These are phyloP conservation scores for Prunus armeniaca DNA, from an alignment of 306 rosid genomes.

Conservation along the genomic window DNA sequence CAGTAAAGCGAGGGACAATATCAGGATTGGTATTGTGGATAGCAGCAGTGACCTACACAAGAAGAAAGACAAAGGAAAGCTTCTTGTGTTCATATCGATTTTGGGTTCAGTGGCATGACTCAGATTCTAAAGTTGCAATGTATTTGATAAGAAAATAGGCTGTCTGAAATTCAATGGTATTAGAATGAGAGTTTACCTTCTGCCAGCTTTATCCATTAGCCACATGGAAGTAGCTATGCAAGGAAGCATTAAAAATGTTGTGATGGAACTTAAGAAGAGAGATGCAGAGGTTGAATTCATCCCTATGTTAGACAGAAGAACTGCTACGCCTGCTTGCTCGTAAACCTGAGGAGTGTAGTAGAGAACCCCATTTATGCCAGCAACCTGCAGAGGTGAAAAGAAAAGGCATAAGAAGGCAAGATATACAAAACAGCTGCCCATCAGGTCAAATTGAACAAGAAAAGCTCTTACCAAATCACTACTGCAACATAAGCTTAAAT, in stretches of 20 bases:
- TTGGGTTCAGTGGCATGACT: background rate
- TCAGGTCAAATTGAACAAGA: background rate
- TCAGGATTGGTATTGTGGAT: slow-evolving; percentile 57
- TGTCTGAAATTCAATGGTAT: background rate
- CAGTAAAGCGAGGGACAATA: slow-evolving; percentile 48
- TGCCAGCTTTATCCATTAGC: slow-evolving; percentile 69
- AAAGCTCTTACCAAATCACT: no score
- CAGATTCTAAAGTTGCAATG: background rate
- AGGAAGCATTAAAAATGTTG: slow-evolving; percentile 76
- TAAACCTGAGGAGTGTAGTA: slow-evolving; percentile 71
- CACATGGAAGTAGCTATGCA: slow-evolving; percentile 58
- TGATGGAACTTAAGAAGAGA: slow-evolving; percentile 47
- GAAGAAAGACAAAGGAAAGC: slow-evolving; percentile 10
- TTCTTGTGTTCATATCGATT: background rate
- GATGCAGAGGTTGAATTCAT: slow-evolving; percentile 49
- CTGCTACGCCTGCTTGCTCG: slow-evolving; percentile 51
- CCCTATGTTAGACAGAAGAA: slow-evolving; percentile 56
- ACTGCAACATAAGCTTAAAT: background rate
- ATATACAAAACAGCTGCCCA: background rate
- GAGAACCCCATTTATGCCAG: slow-evolving; percentile 74
- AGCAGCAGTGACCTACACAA: slow-evolving; percentile 60
- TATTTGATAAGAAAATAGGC: no score
- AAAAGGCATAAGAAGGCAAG: background rate
- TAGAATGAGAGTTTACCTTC: slow-evolving; percentile 47
- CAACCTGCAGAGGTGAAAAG: slow-evolving; percentile 35